Conservation (phyloP, 2,329 filamentous ascomycete species). For the Hypoxylon sp. region DNA sequence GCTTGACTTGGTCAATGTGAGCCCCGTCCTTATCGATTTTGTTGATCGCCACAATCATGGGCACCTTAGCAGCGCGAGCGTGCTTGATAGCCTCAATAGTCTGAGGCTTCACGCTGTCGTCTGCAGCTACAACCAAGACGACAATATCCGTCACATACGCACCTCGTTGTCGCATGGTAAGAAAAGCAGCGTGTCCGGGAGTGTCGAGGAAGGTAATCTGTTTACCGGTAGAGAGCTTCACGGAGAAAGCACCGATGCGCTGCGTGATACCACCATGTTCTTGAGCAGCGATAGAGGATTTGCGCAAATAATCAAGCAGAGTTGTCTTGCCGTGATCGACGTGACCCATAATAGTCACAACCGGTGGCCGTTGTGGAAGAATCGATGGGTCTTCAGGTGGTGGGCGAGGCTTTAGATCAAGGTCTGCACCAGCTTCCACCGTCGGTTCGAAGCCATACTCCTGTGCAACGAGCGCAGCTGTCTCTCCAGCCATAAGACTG, state of each 20-base stretch:
- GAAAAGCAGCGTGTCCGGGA: constrained; percentile 94
- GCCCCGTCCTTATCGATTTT: constrained; percentile 93
- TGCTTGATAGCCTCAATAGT: constrained; percentile 97
- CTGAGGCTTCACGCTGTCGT: constrained; percentile 97
- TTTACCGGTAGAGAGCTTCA: constrained; percentile 87
- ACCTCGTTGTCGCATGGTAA: constrained; percentile 95
- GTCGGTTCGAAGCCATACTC: constrained; percentile 94
- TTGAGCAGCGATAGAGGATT: constrained; percentile 89
- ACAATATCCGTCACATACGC: constrained; percentile 98
- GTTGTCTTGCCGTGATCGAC: constrained; percentile 99
- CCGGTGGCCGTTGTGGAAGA: constrained; percentile 84
- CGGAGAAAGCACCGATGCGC: constrained; percentile 97
- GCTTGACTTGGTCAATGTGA: constrained; percentile 86
- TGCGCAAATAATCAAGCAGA: constrained; percentile 91
- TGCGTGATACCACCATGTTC: constrained; percentile 99
- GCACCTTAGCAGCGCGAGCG: constrained; percentile 86
- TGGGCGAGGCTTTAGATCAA: constrained; percentile 81
- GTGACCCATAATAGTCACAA: constrained; percentile 99
- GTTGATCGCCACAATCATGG: constrained; percentile 97
- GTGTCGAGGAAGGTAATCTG: constrained; percentile 97
- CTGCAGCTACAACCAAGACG: constrained; percentile 93
- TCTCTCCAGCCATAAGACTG: constrained; percentile 91
- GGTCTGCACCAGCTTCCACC: constrained; percentile 74
- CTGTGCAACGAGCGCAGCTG: constrained; percentile 88
- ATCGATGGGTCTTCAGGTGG: constrained; percentile 75